Percentiles rank a stretch among this genome's conserved stretches.
Conservation (phyloP, 257 asterid species). For the Misopates orontium region DNA sequence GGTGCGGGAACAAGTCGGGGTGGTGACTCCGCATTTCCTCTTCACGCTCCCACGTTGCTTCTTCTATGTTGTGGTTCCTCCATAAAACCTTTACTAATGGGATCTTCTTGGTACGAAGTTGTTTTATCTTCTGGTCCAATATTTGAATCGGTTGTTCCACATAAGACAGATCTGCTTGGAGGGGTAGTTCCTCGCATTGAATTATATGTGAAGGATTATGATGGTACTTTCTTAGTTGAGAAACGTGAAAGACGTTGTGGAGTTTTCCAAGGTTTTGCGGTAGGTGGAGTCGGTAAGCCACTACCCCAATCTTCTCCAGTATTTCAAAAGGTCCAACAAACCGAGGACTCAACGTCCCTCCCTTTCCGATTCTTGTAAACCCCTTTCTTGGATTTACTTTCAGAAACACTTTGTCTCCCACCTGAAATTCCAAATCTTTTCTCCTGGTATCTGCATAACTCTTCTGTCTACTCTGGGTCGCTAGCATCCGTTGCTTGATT, state of each 20-base stretch:
- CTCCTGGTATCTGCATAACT: not conserved
- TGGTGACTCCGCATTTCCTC: too few species aligned
- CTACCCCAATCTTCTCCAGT: not conserved
- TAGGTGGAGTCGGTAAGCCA: not conserved
- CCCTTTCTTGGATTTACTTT: not conserved
- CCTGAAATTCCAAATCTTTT: not conserved
- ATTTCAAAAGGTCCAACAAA: not conserved
- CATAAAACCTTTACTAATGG: too few species aligned
- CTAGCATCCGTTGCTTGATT: not conserved
- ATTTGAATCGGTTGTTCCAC: not conserved
- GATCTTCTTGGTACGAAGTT: too few species aligned
- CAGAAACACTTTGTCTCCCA: not conserved
- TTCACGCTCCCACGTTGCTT: too few species aligned
- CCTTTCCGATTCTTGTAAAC: not conserved
- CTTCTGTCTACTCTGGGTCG: not conserved
- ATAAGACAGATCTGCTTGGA: not conserved
- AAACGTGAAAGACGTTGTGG: conserved; percentile 2
- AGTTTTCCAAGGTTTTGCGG: not conserved
- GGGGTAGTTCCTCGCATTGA: not conserved
- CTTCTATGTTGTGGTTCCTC: too few species aligned
- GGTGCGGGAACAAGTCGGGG: too few species aligned
- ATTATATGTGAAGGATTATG: not conserved
- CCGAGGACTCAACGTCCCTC: not conserved
- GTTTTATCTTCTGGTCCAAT: not conserved
- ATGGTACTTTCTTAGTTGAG: not conserved